Conservation (phyloP, 768 basidiomycete species). For the Mycena polygramma region DNA sequence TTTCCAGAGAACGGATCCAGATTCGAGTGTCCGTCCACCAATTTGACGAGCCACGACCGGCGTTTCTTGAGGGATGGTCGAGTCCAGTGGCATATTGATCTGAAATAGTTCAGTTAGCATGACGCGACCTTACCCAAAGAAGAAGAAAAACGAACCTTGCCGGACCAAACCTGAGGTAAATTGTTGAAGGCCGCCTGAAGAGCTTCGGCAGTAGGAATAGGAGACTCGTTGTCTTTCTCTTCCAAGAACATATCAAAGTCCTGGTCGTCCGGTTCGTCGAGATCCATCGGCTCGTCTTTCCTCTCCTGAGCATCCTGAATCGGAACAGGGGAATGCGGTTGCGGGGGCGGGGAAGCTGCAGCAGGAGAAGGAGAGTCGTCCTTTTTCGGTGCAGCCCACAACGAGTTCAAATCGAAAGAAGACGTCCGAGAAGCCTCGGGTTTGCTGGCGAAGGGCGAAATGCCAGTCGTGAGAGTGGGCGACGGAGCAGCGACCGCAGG, state of each 20-base stretch:
- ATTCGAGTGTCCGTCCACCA: conserved; percentile 76
- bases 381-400: conserved; percentile 74
- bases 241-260: conserved; percentile 91
- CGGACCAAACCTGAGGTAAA: conserved; percentile 77
- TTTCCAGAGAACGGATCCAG: conserved; percentile 76
- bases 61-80: conserved; percentile 75
- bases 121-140: background rate
- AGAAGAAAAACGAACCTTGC: conserved; percentile 65
- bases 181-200: conserved; percentile 67
- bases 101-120: conserved; percentile 42
- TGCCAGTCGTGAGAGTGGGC: conserved; percentile 50
- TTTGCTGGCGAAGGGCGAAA: conserved; percentile 64
- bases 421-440: conserved; percentile 59
- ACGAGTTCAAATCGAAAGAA: conserved; percentile 79
- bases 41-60: conserved; percentile 80
- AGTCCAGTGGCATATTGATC: conserved; percentile 87
- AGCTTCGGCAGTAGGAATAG: conserved; percentile 52
- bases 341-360: conserved; percentile 34
- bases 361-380: conserved; percentile 39
- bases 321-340: conserved; percentile 42
- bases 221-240: conserved; percentile 62
- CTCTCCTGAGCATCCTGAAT: conserved; percentile 49
- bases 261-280: conserved; percentile 74
- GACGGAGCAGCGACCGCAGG: conserved; percentile 38
- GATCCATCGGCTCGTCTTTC: conserved; percentile 59